Conservation (phyloP, 768 basidiomycete genomes). For the Tulasnella sp. region DNA sequence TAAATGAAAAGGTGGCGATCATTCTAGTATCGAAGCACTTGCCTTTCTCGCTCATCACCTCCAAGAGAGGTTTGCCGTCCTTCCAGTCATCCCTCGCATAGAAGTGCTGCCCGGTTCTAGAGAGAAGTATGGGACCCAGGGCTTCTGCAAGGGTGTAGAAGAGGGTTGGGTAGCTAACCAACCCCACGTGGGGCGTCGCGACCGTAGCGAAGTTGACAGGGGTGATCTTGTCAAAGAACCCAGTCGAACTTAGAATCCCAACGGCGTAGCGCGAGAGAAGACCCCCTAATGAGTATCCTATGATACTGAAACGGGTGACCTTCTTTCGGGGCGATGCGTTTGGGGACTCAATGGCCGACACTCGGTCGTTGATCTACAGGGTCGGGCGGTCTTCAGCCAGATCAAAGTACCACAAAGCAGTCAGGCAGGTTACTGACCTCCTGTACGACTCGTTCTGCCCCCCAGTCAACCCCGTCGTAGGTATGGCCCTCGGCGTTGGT, state of each 20-base stretch:
- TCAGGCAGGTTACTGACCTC: slow-evolving; percentile 40
- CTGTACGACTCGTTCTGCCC: slow-evolving; percentile 63
- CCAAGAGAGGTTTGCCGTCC: slow-evolving; percentile 41
- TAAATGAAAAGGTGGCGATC: neutral
- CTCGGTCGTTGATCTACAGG: slow-evolving; percentile 42
- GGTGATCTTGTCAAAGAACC: slow-evolving; percentile 56
- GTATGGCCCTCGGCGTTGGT: slow-evolving; percentile 51
- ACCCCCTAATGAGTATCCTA: slow-evolving; percentile 74
- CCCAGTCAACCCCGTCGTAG: slow-evolving; percentile 78
- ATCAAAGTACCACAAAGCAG: neutral
- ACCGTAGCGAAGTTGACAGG: slow-evolving; percentile 76
- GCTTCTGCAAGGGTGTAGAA: slow-evolving; percentile 40
- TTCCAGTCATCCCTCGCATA: slow-evolving; percentile 40
- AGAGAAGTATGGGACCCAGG: slow-evolving; percentile 57
- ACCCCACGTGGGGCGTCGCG: slow-evolving; percentile 73
- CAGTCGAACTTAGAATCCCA: slow-evolving; percentile 52
- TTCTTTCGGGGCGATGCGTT: slow-evolving; percentile 30
- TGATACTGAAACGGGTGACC: slow-evolving; percentile 59
- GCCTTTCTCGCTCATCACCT: slow-evolving; percentile 74
- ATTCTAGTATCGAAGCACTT: slow-evolving; percentile 19
- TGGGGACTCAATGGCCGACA: slow-evolving; percentile 39
- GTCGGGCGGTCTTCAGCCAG: neutral
- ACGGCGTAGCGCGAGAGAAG: slow-evolving; percentile 68
- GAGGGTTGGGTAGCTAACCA: slow-evolving; percentile 49
- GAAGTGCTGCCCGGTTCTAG: slow-evolving; percentile 71